phyloP scores from a whole-genome alignment of 129 eudicot species.

The Escallonia rubra region DNA sequence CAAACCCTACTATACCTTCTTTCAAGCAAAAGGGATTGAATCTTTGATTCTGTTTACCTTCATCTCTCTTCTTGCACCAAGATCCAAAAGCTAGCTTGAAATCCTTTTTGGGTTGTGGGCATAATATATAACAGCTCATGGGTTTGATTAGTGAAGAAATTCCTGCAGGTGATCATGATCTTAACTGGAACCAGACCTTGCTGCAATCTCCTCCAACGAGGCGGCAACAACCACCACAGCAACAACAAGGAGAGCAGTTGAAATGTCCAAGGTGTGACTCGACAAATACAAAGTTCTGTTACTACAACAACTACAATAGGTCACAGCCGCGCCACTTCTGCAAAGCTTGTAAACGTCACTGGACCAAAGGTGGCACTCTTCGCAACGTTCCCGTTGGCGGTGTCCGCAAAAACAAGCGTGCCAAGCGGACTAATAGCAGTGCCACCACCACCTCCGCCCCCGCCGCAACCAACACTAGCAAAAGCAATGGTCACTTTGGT shows the following conservation, averaged over 20 bases:
- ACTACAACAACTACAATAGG: conserved; percentile 52
- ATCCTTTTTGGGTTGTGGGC: not conserved
- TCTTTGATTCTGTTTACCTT: not conserved
- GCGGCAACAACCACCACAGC: conserved; percentile 11
- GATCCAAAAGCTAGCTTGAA: too few relatives aligned
- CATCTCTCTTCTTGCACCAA: not conserved
- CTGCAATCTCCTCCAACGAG: conserved; percentile 12
- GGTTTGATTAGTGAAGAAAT: conserved; percentile 39
- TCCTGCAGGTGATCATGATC: conserved; percentile 17
- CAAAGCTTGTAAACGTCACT: conserved; percentile 46
- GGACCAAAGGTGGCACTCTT: conserved; percentile 57
- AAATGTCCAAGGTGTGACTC: conserved; percentile 51
- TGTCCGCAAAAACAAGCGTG: conserved; percentile 50
- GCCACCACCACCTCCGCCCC: not conserved
- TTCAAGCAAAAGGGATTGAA: not conserved
- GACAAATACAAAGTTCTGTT: conserved; percentile 43
- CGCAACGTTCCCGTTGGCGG: conserved; percentile 55
- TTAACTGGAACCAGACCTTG: conserved; percentile 19
- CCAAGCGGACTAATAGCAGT: conserved; percentile 14
- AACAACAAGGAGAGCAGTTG: conserved; percentile 18
- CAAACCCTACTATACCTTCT: not conserved
- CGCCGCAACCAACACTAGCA: not conserved
- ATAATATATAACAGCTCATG: conserved; percentile 6
- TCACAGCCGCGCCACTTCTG: conserved; percentile 54
- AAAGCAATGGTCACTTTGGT: not conserved